Base-by-base conservation (phyloP, 2,329 filamentous ascomycete species). In the Thelonectria blattea region DNA sequence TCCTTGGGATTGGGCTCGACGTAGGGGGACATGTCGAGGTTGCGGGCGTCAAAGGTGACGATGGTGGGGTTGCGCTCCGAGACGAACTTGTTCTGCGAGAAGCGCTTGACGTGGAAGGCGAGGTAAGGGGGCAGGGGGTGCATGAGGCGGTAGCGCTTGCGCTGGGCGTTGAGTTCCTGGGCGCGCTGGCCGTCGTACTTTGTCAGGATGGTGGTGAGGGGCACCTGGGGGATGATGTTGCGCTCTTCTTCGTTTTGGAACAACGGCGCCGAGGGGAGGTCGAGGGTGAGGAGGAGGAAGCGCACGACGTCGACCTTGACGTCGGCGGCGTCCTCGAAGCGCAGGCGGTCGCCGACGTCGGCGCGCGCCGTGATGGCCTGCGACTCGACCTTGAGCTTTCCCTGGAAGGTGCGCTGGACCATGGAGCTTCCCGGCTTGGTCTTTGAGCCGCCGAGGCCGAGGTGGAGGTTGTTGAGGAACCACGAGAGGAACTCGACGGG, bases 61-160 rank as follows among this genome's bases (percentile, higher is more conserved):
- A 99, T 99, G 10, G 95, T 99, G 1, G 94, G 95, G 75, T 99
- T 99, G 52, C 95, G 91, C 78, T 98, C 94, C 2, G 90, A 87
- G 18, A 99, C 91, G 73, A 99, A 99, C 75, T 97, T 97, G 81
- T 99, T 99, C 67, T 91, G 89, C 68, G 89, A 92, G 83, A 99
- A 99, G 68, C 95, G 92, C 80, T 98, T 98, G 80, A 98, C 89
- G 80, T 99, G 94, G 79, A 99, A 92, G 54, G 95, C 82, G 17
- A 99, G 86, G 73, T 90, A 98, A 0, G 93, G 94, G 1, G 95
- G 95, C 0, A 99, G 83, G 0, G 95, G 95, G 71, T 97, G 93
- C 49, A 96, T 80, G 5, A 99, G 83, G 15, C 94, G 88, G 78
- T 97, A 97, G 34, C 95, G 89, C 70, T 94, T 91, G 64, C 95